Conservation (phyloP, 805 yeast genomes). For the Metschnikowia noctiluminum region DNA sequence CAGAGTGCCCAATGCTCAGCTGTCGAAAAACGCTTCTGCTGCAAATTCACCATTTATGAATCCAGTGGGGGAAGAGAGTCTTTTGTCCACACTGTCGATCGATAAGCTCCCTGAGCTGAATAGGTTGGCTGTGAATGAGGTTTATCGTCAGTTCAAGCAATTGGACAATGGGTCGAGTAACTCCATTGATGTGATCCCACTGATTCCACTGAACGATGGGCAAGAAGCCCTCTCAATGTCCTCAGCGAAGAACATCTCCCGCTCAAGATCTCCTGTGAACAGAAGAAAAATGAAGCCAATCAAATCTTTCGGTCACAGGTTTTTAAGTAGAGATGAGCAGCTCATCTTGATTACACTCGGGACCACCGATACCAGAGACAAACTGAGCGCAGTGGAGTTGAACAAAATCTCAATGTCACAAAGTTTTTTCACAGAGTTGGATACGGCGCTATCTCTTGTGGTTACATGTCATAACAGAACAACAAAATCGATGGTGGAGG, state of each 20-base stretch:
- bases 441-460: conserved; percentile 78
- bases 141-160: conserved; percentile 38
- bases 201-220: conserved; percentile 5
- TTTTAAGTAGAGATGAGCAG: conserved; percentile 59
- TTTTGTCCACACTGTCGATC: conserved; percentile 29
- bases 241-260: conserved; percentile 4
- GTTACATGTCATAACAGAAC: conserved; percentile 41
- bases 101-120: conserved; percentile 37
- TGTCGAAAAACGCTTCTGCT: conserved; percentile 14
- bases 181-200: conserved; percentile 15
- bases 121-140: conserved; percentile 30
- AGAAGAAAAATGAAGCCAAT: conserved; percentile 46
- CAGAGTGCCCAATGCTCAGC: conserved; percentile 15
- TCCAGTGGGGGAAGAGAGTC: conserved; percentile 16
- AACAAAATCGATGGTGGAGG: conserved; percentile 37
- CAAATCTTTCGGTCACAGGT: conserved; percentile 83
- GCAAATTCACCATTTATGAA: conserved; percentile 15
- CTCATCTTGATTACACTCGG: conserved; percentile 82
- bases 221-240: conserved; percentile 20
- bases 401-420: conserved; percentile 73
- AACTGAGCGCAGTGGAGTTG: conserved; percentile 57
- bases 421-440: conserved; percentile 77
- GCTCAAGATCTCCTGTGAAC: conserved; percentile 19
- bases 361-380: conserved; percentile 70
- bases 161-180: conserved; percentile 21